Percentiles rank a stretch among this genome's conserved stretches.
Conservation (phyloP, 129 eudicot species). For the sunflower (Helianthus annuus) region DNA sequence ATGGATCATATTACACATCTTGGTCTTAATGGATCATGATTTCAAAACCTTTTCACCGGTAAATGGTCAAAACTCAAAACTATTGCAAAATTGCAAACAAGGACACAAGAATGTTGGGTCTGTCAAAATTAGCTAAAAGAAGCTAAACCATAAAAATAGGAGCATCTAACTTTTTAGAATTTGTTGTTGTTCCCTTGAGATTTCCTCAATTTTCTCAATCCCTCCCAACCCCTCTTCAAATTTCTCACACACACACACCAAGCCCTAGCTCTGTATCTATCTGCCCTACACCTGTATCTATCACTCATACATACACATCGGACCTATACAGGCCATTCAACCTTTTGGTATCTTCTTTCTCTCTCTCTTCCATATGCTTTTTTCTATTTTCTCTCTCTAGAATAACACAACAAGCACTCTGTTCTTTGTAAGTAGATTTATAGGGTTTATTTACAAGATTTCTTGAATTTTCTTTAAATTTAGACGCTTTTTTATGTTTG, state of each 20-base stretch:
- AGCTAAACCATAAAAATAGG: neutral
- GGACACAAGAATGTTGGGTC: neutral
- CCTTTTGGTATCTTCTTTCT: slow-evolving; percentile 28
- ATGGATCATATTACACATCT: too few species aligned
- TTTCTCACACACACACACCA: slow-evolving; percentile 23
- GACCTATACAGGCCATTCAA: slow-evolving; percentile 6
- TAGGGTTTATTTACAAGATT: too few species aligned
- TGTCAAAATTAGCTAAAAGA: neutral
- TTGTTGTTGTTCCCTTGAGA: too few species aligned
- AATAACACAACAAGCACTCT: slow-evolving; percentile 2
- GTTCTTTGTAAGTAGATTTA: slow-evolving; percentile 2
- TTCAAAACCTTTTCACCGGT: neutral
- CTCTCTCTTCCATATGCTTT: slow-evolving; percentile 23
- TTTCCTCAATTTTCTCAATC: slow-evolving; percentile 19
- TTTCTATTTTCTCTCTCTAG: slow-evolving; percentile 11
- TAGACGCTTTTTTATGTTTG: too few species aligned
- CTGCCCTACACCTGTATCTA: slow-evolving; percentile 16
- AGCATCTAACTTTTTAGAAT: too few species aligned
- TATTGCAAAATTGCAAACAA: neutral
- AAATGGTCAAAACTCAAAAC: neutral
- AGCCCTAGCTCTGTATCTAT: too few species aligned
- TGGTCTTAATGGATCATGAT: too few species aligned
- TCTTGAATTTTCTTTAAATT: too few species aligned
- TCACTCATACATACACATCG: slow-evolving; percentile 4
- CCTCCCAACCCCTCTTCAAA: slow-evolving; percentile 31